Base-by-base conservation (phyloP, 2,329 filamentous ascomycete species). In the Fusarium fracticaudum region DNA sequence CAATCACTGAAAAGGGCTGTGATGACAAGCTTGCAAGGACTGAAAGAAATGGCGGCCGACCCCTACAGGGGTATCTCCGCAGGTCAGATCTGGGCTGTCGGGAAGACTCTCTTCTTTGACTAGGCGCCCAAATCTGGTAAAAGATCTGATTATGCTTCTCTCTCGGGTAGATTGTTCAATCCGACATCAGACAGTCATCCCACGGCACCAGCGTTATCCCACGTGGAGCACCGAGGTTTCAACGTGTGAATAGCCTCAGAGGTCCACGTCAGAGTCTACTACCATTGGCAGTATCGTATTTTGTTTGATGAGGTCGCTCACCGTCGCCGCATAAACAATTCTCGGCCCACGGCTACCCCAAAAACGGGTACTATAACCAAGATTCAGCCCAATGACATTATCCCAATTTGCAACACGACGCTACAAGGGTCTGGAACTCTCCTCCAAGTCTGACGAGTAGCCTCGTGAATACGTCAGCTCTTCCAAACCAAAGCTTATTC, bases 31-130 rank as follows among this genome's bases (percentile, higher is more conserved):
- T 29, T 35, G 38, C 31, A 63, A 59, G 53, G 51, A 68, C 37
- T 61, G 33, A 48, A 61, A 41, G n/a, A 44, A 60, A 63, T 48
- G 60, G 73, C 75, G 75, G 75, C 75, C 73, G 73, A 76, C 73
- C 45, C 67, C 53, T 60, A 61, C 55, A 62, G 43, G 31, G 70
- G 61, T 60, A 33, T 37, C 67, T 53, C 66, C 37, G n/a, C 53
- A 45, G 35, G 59, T 58, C 41, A 69, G 64, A 69, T 69, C 66
- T 69, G 55, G n/a, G 44, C 18, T 35, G 43, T 47, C 18, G 51
- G 67, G 48, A 58, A 33, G 51, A 70, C 26, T 64, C 35, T 14
- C 24, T 51, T 12, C 22, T 38, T 26, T 50, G 43, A 48, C 57
- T 26, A 41, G 35, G 20, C 22, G 31, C 11, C 61, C 45, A 31